Conservation (phyloP, 768 basidiomycete genomes). For the Candolleomyces efflorescens region DNA sequence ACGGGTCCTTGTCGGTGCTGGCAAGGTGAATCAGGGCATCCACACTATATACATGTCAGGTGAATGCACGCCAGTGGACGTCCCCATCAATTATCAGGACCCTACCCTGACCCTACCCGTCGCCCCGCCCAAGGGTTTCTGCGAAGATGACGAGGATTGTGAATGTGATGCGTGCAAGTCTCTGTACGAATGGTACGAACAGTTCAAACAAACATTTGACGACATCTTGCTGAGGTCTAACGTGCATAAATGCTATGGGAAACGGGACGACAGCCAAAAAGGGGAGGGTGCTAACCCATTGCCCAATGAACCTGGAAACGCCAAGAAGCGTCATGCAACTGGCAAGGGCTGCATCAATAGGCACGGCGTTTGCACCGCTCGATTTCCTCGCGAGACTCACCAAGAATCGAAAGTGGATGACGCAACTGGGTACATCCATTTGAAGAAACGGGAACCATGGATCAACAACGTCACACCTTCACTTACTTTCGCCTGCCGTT, state of each 20-base stretch:
- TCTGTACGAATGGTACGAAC: not conserved
- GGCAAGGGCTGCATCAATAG: too few relatives aligned
- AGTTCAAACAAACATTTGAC: not conserved
- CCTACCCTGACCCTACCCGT: too few relatives aligned
- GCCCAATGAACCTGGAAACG: not conserved
- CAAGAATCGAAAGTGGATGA: conserved; percentile 19
- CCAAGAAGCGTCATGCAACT: conserved; percentile 13
- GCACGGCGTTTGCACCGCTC: conserved; percentile 27
- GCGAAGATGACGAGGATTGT: not conserved
- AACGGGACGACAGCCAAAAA: not conserved
- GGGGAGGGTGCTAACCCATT: not conserved
- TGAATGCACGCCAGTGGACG: too few relatives aligned
- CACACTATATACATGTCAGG: too few relatives aligned
- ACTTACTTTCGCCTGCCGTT: conserved; percentile 26
- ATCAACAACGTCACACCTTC: conserved; percentile 31
- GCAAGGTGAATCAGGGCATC: not conserved
- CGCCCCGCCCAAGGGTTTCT: too few relatives aligned
- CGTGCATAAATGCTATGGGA: not conserved
- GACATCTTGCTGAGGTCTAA: not conserved
- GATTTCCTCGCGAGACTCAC: conserved; percentile 29
- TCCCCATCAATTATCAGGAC: too few relatives aligned
- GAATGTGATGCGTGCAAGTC: not conserved
- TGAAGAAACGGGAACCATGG: conserved; percentile 30
- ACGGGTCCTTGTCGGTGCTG: not conserved
- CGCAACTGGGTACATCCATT: conserved; percentile 22